Percentiles rank a stretch among this genome's conserved stretches.
phyloP scores from a whole-genome alignment of 768 basidiomycete species.

The Pisolithus orientalis region DNA sequence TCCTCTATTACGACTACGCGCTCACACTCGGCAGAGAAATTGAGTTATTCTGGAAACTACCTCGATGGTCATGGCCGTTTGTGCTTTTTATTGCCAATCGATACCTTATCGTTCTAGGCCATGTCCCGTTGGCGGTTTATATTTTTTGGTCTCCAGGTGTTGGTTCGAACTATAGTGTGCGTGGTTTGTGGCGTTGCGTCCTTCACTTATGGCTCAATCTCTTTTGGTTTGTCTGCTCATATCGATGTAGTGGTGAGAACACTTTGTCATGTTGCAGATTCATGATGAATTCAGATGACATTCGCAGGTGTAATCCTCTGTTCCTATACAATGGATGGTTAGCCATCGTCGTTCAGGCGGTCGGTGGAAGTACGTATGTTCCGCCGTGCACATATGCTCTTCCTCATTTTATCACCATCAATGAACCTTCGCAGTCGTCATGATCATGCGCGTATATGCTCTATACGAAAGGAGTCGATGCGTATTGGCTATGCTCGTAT shows the following conservation, averaged over 20 bases:
- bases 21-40: slow-evolving; percentile 38
- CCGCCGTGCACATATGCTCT: not conserved
- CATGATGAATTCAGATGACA: not conserved
- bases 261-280: not conserved
- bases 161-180: not conserved
- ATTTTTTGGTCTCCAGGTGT: slow-evolving; percentile 18
- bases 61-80: slow-evolving; percentile 27
- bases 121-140: slow-evolving; percentile 33
- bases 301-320: not conserved
- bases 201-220: not conserved
- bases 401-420: not conserved
- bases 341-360: not conserved
- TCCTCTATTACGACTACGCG: slow-evolving; percentile 37
- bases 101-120: slow-evolving; percentile 32
- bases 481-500: not conserved
- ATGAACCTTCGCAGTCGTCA: not conserved
- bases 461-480: not conserved
- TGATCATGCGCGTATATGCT: slow-evolving; percentile 2
- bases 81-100: slow-evolving; percentile 37
- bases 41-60: slow-evolving; percentile 34
- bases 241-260: not conserved
- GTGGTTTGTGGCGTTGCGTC: not conserved
- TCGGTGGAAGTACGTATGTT: slow-evolving; percentile 3
- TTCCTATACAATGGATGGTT: not conserved
- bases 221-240: not conserved